Evolutionary conservation across 768 basidiomycete species (phyloP).

Genomic region (Pisolithus tinctorius): DNA sequence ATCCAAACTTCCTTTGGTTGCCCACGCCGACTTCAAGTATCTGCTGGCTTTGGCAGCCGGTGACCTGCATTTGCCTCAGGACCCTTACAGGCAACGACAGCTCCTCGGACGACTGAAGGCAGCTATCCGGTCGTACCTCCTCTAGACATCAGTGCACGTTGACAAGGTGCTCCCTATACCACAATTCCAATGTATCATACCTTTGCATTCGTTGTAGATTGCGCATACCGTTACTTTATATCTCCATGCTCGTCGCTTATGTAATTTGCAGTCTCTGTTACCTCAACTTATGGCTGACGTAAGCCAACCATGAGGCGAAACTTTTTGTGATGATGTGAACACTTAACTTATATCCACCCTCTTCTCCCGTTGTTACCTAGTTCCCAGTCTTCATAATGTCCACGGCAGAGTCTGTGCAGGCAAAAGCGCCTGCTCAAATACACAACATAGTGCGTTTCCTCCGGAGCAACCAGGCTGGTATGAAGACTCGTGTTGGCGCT

Average conservation of each 20-base stretch:
- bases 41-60: slow-evolving; percentile 59
- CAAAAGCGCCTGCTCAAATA: slow-evolving; percentile 71
- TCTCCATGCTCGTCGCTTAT: no score
- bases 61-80: slow-evolving; percentile 42
- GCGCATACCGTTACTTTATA: no score
- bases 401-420: slow-evolving; percentile 59
- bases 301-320: no score
- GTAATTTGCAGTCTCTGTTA: no score
- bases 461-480: slow-evolving; percentile 76
- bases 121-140: slow-evolving; percentile 19
- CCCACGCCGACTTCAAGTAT: slow-evolving; percentile 88
- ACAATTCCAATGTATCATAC: not conserved
- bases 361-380: not conserved
- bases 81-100: slow-evolving; percentile 46
- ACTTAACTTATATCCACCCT: not conserved
- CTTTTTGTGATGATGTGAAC: no score
- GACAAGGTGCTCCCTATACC: not conserved
- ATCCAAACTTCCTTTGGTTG: slow-evolving; percentile 63
- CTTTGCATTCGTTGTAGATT: not conserved
- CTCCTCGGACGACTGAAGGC: slow-evolving; percentile 49
- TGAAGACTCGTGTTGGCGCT: slow-evolving; percentile 86
- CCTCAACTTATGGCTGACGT: no score
- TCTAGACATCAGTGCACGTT: not conserved
- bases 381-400: slow-evolving; percentile 22
- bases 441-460: slow-evolving; percentile 83